Evolutionary conservation across 2,329 filamentous ascomycete species (phyloP).

Genomic region (Aureobasidium sp.): DNA sequence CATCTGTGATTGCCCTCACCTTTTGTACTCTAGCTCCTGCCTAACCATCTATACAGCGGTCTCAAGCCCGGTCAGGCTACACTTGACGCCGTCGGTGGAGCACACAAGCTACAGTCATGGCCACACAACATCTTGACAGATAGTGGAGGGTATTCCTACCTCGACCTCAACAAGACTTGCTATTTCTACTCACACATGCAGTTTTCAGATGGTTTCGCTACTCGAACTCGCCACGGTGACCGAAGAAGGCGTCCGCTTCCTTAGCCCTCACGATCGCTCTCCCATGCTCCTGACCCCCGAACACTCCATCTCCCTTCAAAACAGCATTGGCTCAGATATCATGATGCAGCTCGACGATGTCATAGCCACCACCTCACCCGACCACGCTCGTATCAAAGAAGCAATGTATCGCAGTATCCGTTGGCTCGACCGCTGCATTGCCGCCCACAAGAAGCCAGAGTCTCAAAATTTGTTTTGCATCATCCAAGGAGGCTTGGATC

Average conservation of each 20-base stretch:
- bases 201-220: slow-evolving; percentile 98
- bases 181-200: slow-evolving; percentile 32
- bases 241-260: slow-evolving; percentile 89
- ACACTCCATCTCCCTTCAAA: slow-evolving; percentile 92
- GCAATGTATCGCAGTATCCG: slow-evolving; percentile 91
- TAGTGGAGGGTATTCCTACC: slow-evolving; percentile 35
- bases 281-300: slow-evolving; percentile 97
- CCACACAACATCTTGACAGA: slow-evolving; percentile 84
- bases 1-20: slow-evolving; percentile 52
- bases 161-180: neutral
- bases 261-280: slow-evolving; percentile 90
- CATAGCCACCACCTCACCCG: slow-evolving; percentile 89
- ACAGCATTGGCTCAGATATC: slow-evolving; percentile 95
- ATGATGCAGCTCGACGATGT: slow-evolving; percentile 99
- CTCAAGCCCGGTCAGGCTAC: slow-evolving; percentile 90
- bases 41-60: slow-evolving; percentile 41
- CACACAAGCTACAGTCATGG: slow-evolving; percentile 93
- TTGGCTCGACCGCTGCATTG: slow-evolving; percentile 93
- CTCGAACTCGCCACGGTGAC: slow-evolving; percentile 89
- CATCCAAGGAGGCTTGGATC: slow-evolving; percentile 88
- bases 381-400: slow-evolving; percentile 78
- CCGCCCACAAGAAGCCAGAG: slow-evolving; percentile 75
- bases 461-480: slow-evolving; percentile 96
- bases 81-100: slow-evolving; percentile 79
- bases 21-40: neutral